Percentiles rank a stretch among this genome's conserved stretches.
Conservation (phyloP, 257 asterid genomes). For the Nyctanthes arbortristis region DNA sequence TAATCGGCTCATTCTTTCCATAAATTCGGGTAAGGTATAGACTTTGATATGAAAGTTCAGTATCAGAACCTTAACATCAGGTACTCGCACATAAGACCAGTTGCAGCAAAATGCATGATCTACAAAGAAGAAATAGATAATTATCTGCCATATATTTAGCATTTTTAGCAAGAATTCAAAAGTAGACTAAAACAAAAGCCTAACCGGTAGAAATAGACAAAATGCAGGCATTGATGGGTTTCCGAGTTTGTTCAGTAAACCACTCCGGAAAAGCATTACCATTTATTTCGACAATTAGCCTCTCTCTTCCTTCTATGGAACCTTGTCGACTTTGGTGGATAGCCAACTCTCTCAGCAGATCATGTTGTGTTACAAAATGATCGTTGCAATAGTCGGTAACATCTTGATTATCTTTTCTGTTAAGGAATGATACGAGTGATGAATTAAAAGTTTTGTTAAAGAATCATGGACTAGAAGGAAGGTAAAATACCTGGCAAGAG, state of each 20-base stretch:
- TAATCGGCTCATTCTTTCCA: constrained; percentile 22
- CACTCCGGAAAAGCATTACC: constrained; percentile 27
- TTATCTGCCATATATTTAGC: background rate
- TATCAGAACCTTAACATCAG: constrained; percentile 31
- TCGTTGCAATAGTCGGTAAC: constrained; percentile 28
- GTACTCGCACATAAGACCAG: constrained; percentile 28
- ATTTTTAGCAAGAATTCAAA: background rate
- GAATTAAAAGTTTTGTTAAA: too few species aligned
- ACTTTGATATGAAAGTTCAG: constrained; percentile 27
- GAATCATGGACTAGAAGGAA: too few species aligned
- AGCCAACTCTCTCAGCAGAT: constrained; percentile 40
- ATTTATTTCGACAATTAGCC: constrained; percentile 30
- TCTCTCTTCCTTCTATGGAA: too few species aligned
- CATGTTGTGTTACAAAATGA: constrained; percentile 36
- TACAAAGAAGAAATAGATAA: constrained; percentile 11
- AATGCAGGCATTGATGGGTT: constrained; percentile 18
- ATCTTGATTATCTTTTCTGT: constrained; percentile 28
- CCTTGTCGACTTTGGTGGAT: too few species aligned
- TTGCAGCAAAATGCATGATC: constrained; percentile 24
- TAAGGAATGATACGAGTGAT: background rate
- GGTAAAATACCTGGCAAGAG: constrained; percentile 30
- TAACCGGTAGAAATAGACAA: too few species aligned
- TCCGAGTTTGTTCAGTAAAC: constrained; percentile 24
- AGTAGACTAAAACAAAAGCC: background rate
- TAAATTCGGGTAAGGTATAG: constrained; percentile 29